Base-by-base conservation (phyloP, 2,329 filamentous ascomycete species). In the Colletotrichum graminicola region DNA sequence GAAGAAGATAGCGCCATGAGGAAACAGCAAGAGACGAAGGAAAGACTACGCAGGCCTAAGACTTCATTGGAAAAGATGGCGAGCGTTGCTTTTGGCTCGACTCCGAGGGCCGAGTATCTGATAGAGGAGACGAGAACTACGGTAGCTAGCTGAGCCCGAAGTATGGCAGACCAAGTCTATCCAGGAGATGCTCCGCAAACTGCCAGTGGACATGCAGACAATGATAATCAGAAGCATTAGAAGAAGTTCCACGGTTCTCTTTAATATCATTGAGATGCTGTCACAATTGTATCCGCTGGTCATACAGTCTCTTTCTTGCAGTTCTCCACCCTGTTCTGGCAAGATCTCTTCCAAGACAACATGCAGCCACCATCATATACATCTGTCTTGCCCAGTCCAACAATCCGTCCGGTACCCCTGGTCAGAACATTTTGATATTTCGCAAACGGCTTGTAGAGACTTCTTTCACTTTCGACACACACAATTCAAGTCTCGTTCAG, bases 401-500 rank as follows among this genome's bases (percentile, higher is more conserved):
- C 52, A 45, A 36, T 26, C 21, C 45, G 54, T n/a, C 45, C 66
- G 1, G 54, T 60, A 18, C 36, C 67, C 32, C 56, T 71, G 1
- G 55, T 63, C 1, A 56, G 32, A 43, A 56, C 49, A 36, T 21
- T 60, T 12, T 45, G 55, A 21, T 62, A 67, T 21, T 49, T 62
- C 3, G 63, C 57, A 16, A 67, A 62, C 18, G 56, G 63, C 29
- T 49, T 70, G 12, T 51, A 56, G 55, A 60, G 51, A 21, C 55
- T 62, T 21, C 39, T 61, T 47, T 8, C 43, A 76, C 11, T 73
- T 78, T 12, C 59, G 71, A 51, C 56, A 66, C 65, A 61, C 47
- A 63, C 65, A 39, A 66, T 73, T 41, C 43, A 73, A 21, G 51
- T 73, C 21, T 39, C 21, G 12, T 71, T 67, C 45, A 75, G 79